phyloP scores from a whole-genome alignment of 192 early-diverging fungal species.

The Kickxella alabastrina region DNA sequence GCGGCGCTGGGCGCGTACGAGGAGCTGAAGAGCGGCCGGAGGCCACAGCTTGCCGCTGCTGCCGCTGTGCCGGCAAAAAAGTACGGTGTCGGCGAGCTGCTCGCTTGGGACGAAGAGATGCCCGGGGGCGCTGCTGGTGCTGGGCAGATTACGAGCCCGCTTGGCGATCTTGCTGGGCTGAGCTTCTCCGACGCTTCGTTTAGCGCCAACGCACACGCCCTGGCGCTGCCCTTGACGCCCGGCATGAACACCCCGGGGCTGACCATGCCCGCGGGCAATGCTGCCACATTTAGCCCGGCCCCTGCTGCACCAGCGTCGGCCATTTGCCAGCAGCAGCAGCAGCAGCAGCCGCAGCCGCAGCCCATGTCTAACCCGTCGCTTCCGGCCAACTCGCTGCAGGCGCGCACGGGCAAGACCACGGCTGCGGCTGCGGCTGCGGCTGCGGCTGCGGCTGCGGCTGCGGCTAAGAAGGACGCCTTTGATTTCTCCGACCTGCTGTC shows the following conservation, averaged over 20 bases:
- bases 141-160: slow-evolving; percentile 6
- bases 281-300: no score
- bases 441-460: neutral
- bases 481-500: slow-evolving; percentile 47
- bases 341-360: slow-evolving; percentile 7
- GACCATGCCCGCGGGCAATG: slow-evolving; percentile 6
- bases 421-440: no score
- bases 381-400: slow-evolving; percentile 35
- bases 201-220: slow-evolving; percentile 5
- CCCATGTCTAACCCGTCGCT: slow-evolving; percentile 48
- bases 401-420: slow-evolving; percentile 16
- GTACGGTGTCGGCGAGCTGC: slow-evolving; percentile 14
- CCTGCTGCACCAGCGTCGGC: no score
- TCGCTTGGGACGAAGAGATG: slow-evolving; percentile 25
- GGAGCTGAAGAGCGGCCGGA: slow-evolving; percentile 29
- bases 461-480: slow-evolving; percentile 33
- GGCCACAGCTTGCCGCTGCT: slow-evolving; percentile 13
- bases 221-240: slow-evolving; percentile 9
- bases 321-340: neutral
- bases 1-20: slow-evolving; percentile 25
- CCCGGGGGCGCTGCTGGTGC: neutral
- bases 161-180: slow-evolving; percentile 40
- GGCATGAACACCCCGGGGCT: slow-evolving; percentile 24
- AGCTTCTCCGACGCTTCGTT: slow-evolving; percentile 27
- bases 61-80: neutral